Percentiles rank a stretch among this genome's conserved stretches.
Evolutionary conservation across 805 yeast species (phyloP).

Genomic region (Candida broadrunensis): DNA sequence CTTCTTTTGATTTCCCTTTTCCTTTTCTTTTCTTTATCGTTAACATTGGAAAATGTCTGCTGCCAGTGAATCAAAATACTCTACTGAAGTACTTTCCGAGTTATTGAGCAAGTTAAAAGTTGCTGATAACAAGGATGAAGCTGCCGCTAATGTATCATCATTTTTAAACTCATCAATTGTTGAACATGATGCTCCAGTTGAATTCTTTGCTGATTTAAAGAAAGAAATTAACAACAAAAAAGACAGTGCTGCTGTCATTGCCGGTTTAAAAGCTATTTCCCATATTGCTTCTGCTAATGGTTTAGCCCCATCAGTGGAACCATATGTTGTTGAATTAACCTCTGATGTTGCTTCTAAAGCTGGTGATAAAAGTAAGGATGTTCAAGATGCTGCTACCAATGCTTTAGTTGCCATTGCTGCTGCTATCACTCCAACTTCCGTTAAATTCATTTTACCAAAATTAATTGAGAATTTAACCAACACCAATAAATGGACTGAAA

Average conservation of each 20-base stretch:
- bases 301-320: conserved; percentile 92
- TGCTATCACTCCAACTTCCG: conserved; percentile 88
- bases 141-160: conserved; percentile 86
- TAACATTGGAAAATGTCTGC: conserved; percentile 43
- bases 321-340: conserved; percentile 80
- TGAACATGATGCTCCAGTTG: conserved; percentile 96
- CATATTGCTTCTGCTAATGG: conserved; percentile 81
- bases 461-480: conserved; percentile 63
- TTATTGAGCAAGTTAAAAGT: conserved; percentile 89
- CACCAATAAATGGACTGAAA: conserved; percentile 97
- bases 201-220: conserved; percentile 76
- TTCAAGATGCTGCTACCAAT: conserved; percentile 68
- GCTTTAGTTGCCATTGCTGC: conserved; percentile 77
- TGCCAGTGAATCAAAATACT: conserved; percentile 58
- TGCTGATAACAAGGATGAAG: conserved; percentile 84
- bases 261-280: conserved; percentile 78
- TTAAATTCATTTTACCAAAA: conserved; percentile 86
- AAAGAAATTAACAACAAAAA: conserved; percentile 76
- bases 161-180: conserved; percentile 95
- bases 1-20: not conserved
- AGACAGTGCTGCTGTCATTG: conserved; percentile 57
- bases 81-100: conserved; percentile 84
- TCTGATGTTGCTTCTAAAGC: conserved; percentile 68
- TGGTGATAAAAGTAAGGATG: conserved; percentile 86
- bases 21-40: conserved; percentile 10